Conservation (phyloP, 148 eudicot genomes). For the Pharnaceum exiguum region DNA sequence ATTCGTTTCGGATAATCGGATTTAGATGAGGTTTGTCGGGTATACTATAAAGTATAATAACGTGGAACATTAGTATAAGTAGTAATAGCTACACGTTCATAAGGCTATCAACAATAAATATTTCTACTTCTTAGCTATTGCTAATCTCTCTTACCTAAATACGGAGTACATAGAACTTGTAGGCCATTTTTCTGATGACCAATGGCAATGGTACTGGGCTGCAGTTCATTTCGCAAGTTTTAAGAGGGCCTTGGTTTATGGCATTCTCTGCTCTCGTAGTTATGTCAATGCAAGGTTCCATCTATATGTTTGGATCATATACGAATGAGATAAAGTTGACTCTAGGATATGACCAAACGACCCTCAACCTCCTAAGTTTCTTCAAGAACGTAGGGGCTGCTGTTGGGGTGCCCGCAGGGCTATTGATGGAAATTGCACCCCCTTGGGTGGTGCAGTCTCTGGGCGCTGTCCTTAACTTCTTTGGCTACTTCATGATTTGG, state of each 20-base stretch:
- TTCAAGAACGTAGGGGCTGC: slow-evolving; percentile 14
- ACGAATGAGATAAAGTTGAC: slow-evolving; percentile 12
- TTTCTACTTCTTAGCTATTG: too few relatives aligned
- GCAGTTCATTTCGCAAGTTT: too few relatives aligned
- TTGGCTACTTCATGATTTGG: slow-evolving; percentile 30
- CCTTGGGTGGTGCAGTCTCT: slow-evolving; percentile 25
- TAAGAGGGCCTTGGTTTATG: slow-evolving; percentile 30
- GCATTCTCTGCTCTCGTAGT: slow-evolving; percentile 6
- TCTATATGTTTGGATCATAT: slow-evolving; percentile 17
- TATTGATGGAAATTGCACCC: slow-evolving; percentile 21
- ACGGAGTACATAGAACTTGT: too few relatives aligned
- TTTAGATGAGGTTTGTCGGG: too few relatives aligned
- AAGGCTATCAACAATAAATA: too few relatives aligned
- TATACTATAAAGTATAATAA: too few relatives aligned
- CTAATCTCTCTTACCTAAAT: too few relatives aligned
- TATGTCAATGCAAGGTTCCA: slow-evolving; percentile 11
- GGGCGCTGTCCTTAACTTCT: slow-evolving; percentile 24
- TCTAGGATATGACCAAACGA: slow-evolving; percentile 21
- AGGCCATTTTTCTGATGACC: too few relatives aligned
- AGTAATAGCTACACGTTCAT: too few relatives aligned
- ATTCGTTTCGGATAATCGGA: too few relatives aligned
- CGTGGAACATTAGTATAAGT: too few relatives aligned
- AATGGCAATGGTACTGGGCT: too few relatives aligned
- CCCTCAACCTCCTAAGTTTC: slow-evolving; percentile 17
- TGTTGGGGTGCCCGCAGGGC: slow-evolving; percentile 16